Evolutionary conservation across 2,329 filamentous ascomycete species (phyloP).

Genomic region (Diplodia seriata): DNA sequence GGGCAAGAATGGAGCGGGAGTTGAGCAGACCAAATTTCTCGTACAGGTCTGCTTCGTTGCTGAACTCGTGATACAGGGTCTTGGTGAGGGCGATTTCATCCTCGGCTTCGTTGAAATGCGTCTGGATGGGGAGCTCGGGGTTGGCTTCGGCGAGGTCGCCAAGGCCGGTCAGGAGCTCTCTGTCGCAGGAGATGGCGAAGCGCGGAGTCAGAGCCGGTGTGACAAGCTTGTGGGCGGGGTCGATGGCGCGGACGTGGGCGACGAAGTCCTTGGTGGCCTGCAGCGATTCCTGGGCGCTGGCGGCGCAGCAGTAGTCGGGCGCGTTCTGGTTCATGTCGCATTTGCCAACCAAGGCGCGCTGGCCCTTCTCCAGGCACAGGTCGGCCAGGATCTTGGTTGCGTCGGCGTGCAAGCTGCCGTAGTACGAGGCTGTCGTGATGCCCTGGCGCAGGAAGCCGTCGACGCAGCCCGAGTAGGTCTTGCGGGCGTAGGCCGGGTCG

Average conservation of each 20-base stretch:
- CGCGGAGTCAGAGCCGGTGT: slow-evolving; percentile 50
- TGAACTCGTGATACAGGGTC: slow-evolving; percentile 63
- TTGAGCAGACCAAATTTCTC: slow-evolving; percentile 62
- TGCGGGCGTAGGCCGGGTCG: slow-evolving; percentile 58
- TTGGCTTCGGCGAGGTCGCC: slow-evolving; percentile 61
- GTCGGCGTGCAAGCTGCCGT: slow-evolving; percentile 62
- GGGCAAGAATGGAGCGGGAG: slow-evolving; percentile 66
- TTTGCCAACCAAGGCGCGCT: slow-evolving; percentile 67
- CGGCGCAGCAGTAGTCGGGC: slow-evolving; percentile 43
- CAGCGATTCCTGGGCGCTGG: slow-evolving; percentile 34
- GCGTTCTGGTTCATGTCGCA: slow-evolving; percentile 66
- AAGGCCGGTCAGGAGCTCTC: slow-evolving; percentile 61
- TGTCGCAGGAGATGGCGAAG: slow-evolving; percentile 67
- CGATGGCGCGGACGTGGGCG: slow-evolving; percentile 36
- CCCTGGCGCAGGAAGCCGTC: slow-evolving; percentile 67
- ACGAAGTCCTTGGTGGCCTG: slow-evolving; percentile 39
- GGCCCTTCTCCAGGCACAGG: slow-evolving; percentile 59
- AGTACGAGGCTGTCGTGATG: slow-evolving; percentile 68
- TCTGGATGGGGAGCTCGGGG: slow-evolving; percentile 63
- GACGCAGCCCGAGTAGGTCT: slow-evolving; percentile 52
- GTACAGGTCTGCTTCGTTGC: slow-evolving; percentile 67
- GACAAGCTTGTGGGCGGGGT: slow-evolving; percentile 37
- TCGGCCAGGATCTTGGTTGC: slow-evolving; percentile 66
- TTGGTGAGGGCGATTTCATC: slow-evolving; percentile 65
- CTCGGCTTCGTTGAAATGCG: slow-evolving; percentile 70